Percentiles rank a stretch among this genome's conserved stretches.
phyloP scores from a whole-genome alignment of 106 monocot species.

The Vanilla planifolia region DNA sequence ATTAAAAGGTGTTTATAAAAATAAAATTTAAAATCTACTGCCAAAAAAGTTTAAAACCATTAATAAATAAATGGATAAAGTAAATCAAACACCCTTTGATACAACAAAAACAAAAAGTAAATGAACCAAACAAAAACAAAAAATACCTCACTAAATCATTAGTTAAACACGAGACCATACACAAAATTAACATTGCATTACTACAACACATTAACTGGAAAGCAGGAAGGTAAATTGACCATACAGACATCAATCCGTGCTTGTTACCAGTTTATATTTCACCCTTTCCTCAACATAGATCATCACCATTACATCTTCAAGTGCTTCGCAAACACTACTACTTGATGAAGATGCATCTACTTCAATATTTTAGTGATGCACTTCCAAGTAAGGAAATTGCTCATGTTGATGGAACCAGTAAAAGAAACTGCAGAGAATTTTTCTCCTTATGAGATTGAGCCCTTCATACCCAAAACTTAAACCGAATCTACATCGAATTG shows the following conservation, averaged over 20 bases:
- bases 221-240: constrained; percentile 31
- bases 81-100: too few relatives aligned
- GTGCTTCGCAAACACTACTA: constrained; percentile 29
- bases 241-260: constrained; percentile 55
- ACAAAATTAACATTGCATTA: too few relatives aligned
- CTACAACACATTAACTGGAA: too few relatives aligned
- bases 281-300: constrained; percentile 66
- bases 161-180: too few relatives aligned
- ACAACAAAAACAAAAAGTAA: too few relatives aligned
- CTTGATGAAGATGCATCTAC: constrained; percentile 13
- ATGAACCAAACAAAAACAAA: too few relatives aligned
- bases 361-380: constrained; percentile 53
- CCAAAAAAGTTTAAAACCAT: too few relatives aligned
- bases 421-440: constrained; percentile 18
- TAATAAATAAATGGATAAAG: too few relatives aligned
- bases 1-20: too few relatives aligned
- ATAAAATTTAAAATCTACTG: too few relatives aligned
- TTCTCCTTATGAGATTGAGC: neutral
- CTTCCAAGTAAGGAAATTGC: constrained; percentile 53
- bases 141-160: too few relatives aligned
- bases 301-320: constrained; percentile 52
- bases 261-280: constrained; percentile 70
- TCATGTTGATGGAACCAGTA: too few relatives aligned
- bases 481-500: neutral
- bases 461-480: neutral